phyloP scores from a whole-genome alignment of 148 eudicot species.

The Bassia scoparia region DNA sequence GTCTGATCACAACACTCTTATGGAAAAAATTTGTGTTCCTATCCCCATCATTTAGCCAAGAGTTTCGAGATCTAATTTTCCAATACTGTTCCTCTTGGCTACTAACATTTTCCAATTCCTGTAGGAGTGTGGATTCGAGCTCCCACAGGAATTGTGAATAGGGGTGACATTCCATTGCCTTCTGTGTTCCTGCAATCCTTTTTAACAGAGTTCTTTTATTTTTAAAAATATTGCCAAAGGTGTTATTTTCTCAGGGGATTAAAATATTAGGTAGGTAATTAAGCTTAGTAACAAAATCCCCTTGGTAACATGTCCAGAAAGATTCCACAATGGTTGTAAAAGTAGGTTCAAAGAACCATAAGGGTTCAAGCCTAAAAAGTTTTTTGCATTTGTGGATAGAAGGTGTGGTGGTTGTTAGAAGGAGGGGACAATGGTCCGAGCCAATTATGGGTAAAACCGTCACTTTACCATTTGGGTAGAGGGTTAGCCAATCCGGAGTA shows the following conservation, averaged over 20 bases:
- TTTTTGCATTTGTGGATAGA: background rate
- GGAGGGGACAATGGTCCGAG: background rate
- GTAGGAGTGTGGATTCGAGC: background rate
- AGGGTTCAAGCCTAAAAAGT: background rate
- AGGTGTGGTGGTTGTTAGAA: rapidly evolving
- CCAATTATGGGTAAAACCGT: background rate
- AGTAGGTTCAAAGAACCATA: background rate
- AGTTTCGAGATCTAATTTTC: background rate
- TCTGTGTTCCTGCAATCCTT: background rate
- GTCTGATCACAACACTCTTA: background rate
- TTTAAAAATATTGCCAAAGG: conserved; percentile 6
- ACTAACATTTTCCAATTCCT: background rate
- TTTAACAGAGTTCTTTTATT: background rate
- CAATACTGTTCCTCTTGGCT: background rate
- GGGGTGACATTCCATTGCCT: background rate
- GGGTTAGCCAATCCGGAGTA: background rate
- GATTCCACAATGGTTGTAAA: background rate
- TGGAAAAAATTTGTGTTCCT: conserved; percentile 10
- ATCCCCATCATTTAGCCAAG: conserved; percentile 1
- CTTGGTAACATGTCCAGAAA: background rate
- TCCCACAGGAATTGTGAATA: no score
- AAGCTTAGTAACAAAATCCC: no score
- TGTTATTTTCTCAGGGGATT: background rate
- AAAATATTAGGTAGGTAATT: no score
- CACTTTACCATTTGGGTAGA: background rate